Base-by-base conservation (phyloP, 2,329 filamentous ascomycete genomes). In the Cladosporium sp. region DNA sequence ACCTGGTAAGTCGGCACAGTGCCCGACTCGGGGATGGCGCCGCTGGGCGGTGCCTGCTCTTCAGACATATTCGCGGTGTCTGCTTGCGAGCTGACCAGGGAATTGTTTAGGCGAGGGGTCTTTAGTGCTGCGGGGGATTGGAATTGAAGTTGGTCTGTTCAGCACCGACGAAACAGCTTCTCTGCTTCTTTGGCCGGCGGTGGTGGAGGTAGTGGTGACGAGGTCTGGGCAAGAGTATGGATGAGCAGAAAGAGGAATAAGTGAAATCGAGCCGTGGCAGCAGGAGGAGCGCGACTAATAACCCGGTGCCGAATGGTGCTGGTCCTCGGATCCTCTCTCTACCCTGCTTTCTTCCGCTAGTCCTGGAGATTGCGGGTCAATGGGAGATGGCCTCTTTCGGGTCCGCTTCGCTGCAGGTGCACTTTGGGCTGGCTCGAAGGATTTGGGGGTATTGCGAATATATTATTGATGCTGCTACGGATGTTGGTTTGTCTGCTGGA, bases 11-110 rank as follows among this genome's bases (percentile, higher is more conserved):
- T 92, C 75, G 90, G 86, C 67, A 91, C 88, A 71, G 86, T 77
- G 75, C 91, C 88, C 70, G 88, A 88, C 80, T 92, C 89, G 62
- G 82, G 80, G 69, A 92, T 88, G 68, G 89, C 86, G 50, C 51
- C 59, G 51, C 62, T 60, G 59, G 67, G 61, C 34, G 76, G 75
- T 66, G 74, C 71, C 39, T 70, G 62, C 62, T 77, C 77, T 65
- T 79, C 77, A 62, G 77, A 78, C 77, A 79, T 79, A 59, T 22
- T 67, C 39, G 58, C 36, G 62, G 54, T 20, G 20, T 34, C 39
- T 20, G 36, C 54, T 34, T 28, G n/a, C 42, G 14, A 28, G 36
- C 22, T 34, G 30, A 3, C 11, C 11, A 34, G 30, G 30, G 30
- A 9, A 34, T 5, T 11, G 11, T 34, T 49, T 45, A 38, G 37